Evolutionary conservation across 202 grass and related monocot species (phyloP), one percentile per base, ranked within the genome.

Genomic region (Zizania palustris): DNA sequence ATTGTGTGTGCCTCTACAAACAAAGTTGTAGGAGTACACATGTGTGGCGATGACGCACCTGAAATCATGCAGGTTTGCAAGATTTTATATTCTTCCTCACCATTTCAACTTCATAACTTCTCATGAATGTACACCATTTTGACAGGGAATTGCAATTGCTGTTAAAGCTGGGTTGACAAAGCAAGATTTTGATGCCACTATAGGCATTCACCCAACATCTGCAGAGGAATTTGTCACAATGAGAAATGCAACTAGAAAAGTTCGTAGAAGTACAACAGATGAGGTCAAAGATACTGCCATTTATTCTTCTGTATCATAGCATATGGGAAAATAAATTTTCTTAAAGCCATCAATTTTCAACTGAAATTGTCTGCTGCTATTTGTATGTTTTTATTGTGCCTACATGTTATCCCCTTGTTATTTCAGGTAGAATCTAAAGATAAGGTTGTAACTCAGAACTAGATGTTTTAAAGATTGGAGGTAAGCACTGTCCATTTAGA

Each of bases 191-290:
- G 95, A 98, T 87, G 68, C 74, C 35, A 98, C 95, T 8, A 35
- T 98, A 69, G 95, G 95, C 21, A 84, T 98, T 67, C 91, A 98
- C 61, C 95, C 95, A 43, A 98, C 95, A 56, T 72, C 95, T 72
- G 85, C 95, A 15, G 95, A 94, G 75, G 95, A 98, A 78, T 81
- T 92, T 38, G 95, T 98, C 60, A 92, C 95, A 61, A 92, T 98
- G 95, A 91, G 91, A 79, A 94, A 19, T 33, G 73, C 77, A 55
- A 92, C 89, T 64, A 80, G 91, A 77, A 90, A 92, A 88, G 61
- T 92, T 44, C 86, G 87, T 49, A 83, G 64, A 60, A 69, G 66
- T 67, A 46, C 86, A 53, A 40, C 82, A 81, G 76, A 73, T 35
- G 76, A 92, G 89, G 91, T 94, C 60, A 16, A 54, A 5, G 45